These are phyloP conservation scores for Salix dunnii DNA, from an alignment of 345 rosid genomes.

Conservation along the genomic window DNA sequence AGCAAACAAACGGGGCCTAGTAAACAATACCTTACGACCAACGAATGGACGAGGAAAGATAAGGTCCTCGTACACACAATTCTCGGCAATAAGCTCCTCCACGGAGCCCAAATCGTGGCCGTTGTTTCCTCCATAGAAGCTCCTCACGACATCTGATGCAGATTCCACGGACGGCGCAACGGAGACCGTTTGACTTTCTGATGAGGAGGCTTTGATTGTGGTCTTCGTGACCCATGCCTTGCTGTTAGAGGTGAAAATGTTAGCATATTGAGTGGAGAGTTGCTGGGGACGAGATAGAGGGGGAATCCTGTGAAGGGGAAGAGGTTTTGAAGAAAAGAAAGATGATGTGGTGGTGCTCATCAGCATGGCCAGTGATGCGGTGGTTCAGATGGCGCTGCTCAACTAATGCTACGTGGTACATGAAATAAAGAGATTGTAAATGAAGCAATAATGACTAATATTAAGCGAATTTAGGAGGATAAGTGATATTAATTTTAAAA, in stretches of 20 bases:
- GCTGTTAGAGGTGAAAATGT: not conserved
- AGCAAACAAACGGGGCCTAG: too few species aligned
- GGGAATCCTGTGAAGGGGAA: not conserved
- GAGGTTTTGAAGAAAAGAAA: not conserved
- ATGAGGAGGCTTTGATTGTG: not conserved
- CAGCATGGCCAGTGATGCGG: not conserved
- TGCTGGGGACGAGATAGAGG: not conserved
- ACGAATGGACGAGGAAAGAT: slow-evolving; percentile 72
- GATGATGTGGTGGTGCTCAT: not conserved
- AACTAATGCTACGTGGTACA: too few species aligned
- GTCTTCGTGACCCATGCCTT: not conserved
- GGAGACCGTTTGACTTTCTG: slow-evolving; percentile 29
- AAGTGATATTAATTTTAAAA: too few species aligned
- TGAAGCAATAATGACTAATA: too few species aligned
- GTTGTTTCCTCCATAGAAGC: slow-evolving; percentile 68
- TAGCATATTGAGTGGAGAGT: not conserved
- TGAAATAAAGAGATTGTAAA: too few species aligned
- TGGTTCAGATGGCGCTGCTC: too few species aligned
- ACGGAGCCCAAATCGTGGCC: slow-evolving; percentile 58
- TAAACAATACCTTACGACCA: slow-evolving; percentile 58
- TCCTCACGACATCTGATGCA: slow-evolving; percentile 52
- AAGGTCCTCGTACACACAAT: slow-evolving; percentile 89
- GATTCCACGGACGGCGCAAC: slow-evolving; percentile 23
- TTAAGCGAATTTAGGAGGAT: too few species aligned
- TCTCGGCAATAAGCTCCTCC: slow-evolving; percentile 60